Evolutionary conservation across 2,329 filamentous ascomycete species (phyloP).

Genomic region (Colletotrichum gigasporum): DNA sequence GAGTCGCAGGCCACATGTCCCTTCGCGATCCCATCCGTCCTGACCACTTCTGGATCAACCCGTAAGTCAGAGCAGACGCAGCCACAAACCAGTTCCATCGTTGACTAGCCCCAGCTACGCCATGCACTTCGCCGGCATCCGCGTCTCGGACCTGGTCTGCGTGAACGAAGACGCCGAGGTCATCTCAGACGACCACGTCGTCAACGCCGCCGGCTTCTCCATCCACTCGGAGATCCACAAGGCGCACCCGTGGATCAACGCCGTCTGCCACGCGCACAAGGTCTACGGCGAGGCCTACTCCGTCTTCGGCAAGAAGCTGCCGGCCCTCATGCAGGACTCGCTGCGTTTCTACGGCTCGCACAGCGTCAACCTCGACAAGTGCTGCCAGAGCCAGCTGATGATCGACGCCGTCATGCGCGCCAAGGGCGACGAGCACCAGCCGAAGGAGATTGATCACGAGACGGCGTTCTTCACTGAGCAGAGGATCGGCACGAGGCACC

Average conservation of each 20-base stretch:
- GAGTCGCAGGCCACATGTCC: conserved; percentile 65
- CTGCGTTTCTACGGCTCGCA: conserved; percentile 41
- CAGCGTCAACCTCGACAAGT: too few relatives aligned
- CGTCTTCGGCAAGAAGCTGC: conserved; percentile 69
- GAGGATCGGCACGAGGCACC: conserved; percentile 1
- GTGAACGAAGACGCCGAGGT: conserved; percentile 23
- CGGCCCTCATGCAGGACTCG: conserved; percentile 74
- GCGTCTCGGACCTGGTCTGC: too few relatives aligned
- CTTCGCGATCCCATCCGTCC: conserved; percentile 72
- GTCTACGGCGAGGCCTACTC: conserved; percentile 74
- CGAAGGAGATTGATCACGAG: conserved; percentile 6
- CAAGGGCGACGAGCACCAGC: neutral
- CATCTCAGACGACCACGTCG: conserved; percentile 41
- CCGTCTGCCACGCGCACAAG: conserved; percentile 76
- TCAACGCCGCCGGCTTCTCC: conserved; percentile 74
- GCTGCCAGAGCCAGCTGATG: too few relatives aligned
- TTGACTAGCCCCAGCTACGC: neutral
- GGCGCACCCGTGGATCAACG: conserved; percentile 70
- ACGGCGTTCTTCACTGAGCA: conserved; percentile 14
- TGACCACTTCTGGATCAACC: conserved; percentile 76
- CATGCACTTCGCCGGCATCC: conserved; percentile 16
- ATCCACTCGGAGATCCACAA: conserved; percentile 77
- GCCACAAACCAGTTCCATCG: conserved; percentile 58
- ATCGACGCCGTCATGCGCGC: conserved; percentile 1
- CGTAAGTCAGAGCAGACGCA: too few relatives aligned